Evolutionary conservation across 306 rosid genomes (phyloP), one percentile per base, ranked within the genome.

Genomic region (Vigna mungo): DNA sequence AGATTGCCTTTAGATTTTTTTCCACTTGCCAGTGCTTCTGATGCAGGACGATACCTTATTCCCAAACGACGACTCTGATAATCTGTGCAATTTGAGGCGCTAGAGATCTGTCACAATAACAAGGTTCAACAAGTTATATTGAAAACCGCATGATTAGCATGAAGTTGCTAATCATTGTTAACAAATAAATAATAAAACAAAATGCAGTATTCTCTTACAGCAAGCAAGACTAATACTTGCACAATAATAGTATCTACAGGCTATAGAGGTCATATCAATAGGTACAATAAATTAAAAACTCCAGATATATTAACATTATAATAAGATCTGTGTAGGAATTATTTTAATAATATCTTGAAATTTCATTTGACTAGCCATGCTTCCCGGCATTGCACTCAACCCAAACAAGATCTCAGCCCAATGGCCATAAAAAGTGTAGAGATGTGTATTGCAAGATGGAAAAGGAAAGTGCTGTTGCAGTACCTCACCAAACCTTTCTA

Each of bases 401-500:
- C 9, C 16, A 37, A 37, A 9, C 49, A 17, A 63, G 27, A 84
- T 43, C 32, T 68, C 9, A 70, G 71, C 15, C 36, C 56, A 32
- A 54, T 32, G 25, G 5, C 6, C 63, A 34, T 13, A 47, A 53
- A 68, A 55, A 67, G n/a, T 54, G 20, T 16, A 12, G 10, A 51
- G 56, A 54, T 72, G 30, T 66, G 37, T 48, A 55, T 58, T 4
- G 18, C 4, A 37, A 54, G 51, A 41, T n/a, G 43, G 7, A 64
- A 63, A 71, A 58, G 56, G 46, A 60, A 64, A 25, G 58, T 58
- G 39, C n/a, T 14, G 16, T 63, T 12, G 80, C 64, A 79, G 56
- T 88, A 95, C 97, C 97, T 95, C 96, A 43, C 99, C 99, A 74
- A 89, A 95, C 51, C 97, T 86, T 54, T 84, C 97, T 79, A 95